Evolutionary conservation across 2,329 filamentous ascomycete genomes (phyloP).

Genomic region (Ustilaginoidea virens): DNA sequence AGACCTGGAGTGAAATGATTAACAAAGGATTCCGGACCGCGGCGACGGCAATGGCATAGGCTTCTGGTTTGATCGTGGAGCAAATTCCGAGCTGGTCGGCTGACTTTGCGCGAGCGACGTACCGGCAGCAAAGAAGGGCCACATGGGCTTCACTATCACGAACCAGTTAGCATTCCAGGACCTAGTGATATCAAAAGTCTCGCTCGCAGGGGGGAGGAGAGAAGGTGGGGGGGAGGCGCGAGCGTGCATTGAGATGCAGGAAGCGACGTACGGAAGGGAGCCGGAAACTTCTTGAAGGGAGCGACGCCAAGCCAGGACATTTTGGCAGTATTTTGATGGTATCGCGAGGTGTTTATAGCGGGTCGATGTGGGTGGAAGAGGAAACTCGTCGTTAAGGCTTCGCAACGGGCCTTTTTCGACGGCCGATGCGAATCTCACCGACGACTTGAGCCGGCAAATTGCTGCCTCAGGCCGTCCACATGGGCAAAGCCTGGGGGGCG

Average conservation of each 20-base stretch:
- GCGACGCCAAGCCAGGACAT: conserved; percentile 59
- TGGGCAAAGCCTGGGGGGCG: background rate
- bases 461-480: conserved; percentile 13
- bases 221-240: conserved; percentile 9
- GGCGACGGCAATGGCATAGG: no score
- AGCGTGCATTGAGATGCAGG: conserved; percentile 5
- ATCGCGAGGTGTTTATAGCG: no score
- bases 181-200: no score
- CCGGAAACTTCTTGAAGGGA: conserved; percentile 65
- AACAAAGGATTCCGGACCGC: no score
- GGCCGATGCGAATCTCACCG: conserved; percentile 10
- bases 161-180: conserved; percentile 10
- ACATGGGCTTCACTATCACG: conserved; percentile 66
- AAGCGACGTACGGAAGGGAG: conserved; percentile 57
- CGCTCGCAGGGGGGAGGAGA: conserved; percentile 10
- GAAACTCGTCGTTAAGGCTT: conserved; percentile 12
- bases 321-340: conserved; percentile 29
- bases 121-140: conserved; percentile 91
- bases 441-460: conserved; percentile 15
- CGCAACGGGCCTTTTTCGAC: conserved; percentile 25
- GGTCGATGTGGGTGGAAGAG: conserved; percentile 1
- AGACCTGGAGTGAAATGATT: conserved; percentile 38
- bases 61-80: no score
- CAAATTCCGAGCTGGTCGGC: conserved; percentile 3
- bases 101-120: conserved; percentile 30